These are phyloP conservation scores for Capsicum baccatum DNA, from an alignment of 257 asterid species.

Conservation along the genomic window DNA sequence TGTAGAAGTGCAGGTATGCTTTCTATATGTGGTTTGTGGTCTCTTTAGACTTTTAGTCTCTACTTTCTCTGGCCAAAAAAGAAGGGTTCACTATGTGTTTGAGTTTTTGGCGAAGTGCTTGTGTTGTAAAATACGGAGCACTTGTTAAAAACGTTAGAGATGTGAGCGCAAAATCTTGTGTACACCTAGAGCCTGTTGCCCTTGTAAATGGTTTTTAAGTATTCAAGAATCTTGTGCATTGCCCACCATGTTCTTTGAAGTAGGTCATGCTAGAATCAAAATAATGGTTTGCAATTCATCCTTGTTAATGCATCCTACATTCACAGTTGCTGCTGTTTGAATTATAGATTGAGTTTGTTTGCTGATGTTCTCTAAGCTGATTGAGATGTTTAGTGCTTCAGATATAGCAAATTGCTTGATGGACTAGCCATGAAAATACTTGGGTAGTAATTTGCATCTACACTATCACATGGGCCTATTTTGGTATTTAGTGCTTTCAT, in stretches of 20 bases:
- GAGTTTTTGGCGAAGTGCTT: not conserved
- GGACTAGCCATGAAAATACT: not conserved
- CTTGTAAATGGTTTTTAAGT: not conserved
- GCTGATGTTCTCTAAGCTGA: not conserved
- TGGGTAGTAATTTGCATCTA: not conserved
- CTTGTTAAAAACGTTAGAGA: not conserved
- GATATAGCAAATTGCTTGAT: not conserved
- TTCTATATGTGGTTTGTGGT: not conserved
- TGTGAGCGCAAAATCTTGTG: not conserved
- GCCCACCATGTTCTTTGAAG: not conserved
- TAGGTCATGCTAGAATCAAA: slow-evolving; percentile 15
- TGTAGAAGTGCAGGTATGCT: slow-evolving; percentile 75
- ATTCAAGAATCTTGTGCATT: not conserved
- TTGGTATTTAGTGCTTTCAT: not conserved
- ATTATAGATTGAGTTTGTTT: not conserved
- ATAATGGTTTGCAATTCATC: not conserved
- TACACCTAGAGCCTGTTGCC: not conserved
- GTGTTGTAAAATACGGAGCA: not conserved
- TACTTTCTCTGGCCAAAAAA: not conserved
- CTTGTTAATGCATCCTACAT: not conserved
- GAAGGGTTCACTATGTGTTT: not conserved
- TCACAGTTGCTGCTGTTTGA: slow-evolving; percentile 12
- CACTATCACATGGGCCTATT: not conserved
- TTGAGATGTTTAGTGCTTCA: slow-evolving; percentile 9
- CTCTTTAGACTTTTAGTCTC: not conserved